A percentile compares a stretch with the other conserved stretches of the same genome.
Evolutionary conservation across 208 protist genomes (phyloP).

Genomic region (Leishmania turanica): DNA sequence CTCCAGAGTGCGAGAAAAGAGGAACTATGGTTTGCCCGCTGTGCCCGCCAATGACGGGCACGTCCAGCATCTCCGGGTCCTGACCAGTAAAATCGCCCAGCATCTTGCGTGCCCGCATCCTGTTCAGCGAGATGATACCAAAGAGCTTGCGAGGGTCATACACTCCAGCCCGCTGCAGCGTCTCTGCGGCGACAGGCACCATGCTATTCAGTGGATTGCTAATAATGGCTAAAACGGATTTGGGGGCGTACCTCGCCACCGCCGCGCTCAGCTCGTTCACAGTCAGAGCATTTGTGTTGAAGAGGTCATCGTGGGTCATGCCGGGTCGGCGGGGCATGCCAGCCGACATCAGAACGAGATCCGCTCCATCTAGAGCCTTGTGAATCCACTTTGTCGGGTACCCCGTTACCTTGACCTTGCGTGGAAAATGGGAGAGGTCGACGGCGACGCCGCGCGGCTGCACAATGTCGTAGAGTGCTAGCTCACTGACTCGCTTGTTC

Average conservation of each 20-base stretch:
- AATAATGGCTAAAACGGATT: conserved; percentile 87
- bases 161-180: conserved; percentile 70
- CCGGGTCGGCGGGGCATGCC: conserved; percentile 96
- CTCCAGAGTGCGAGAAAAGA: conserved; percentile 79
- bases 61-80: conserved; percentile 42
- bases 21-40: conserved; percentile 94
- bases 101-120: conserved; percentile 75
- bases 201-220: conserved; percentile 95
- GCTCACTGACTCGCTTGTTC: conserved; percentile 66
- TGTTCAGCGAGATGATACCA: conserved; percentile 91
- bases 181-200: conserved; percentile 91
- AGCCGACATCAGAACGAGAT: conserved; percentile 94
- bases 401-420: conserved; percentile 76
- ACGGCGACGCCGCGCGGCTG: conserved; percentile 79
- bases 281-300: conserved; percentile 93
- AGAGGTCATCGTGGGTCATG: conserved; percentile 96
- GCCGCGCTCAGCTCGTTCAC: conserved; percentile 78
- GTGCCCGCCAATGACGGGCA: conserved; percentile 94
- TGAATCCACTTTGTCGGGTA: conserved; percentile 58
- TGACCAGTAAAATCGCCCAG: conserved; percentile 49
- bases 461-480: conserved; percentile 87
- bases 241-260: conserved; percentile 79
- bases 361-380: conserved; percentile 74
- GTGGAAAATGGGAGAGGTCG: conserved; percentile 90
- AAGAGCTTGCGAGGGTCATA: conserved; percentile 90